Evolutionary conservation across 805 yeast species (phyloP).

Genomic region (Candida chauliodis): DNA sequence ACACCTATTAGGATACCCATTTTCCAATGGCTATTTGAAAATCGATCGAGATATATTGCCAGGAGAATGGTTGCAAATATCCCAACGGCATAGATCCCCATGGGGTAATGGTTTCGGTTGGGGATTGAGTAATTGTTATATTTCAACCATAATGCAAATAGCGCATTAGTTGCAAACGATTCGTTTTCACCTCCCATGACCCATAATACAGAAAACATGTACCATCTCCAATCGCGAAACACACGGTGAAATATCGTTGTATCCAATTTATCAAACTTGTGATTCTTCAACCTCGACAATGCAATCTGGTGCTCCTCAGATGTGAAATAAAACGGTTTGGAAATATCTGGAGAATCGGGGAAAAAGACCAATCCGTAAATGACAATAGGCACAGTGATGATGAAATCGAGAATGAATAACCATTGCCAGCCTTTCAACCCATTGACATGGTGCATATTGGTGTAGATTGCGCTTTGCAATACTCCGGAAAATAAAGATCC

Average conservation of each 20-base stretch:
- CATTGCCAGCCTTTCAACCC: conserved; percentile 70
- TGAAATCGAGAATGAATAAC: conserved; percentile 65
- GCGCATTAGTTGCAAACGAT: conserved; percentile 29
- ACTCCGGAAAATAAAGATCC: conserved; percentile 63
- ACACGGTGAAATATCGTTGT: conserved; percentile 41
- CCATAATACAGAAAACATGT: conserved; percentile 33
- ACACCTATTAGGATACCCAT: conserved; percentile 44
- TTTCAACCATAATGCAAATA: conserved; percentile 31
- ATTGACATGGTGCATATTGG: conserved; percentile 42
- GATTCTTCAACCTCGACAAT: conserved; percentile 32
- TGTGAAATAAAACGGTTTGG: conserved; percentile 22
- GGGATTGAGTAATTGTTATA: conserved; percentile 25
- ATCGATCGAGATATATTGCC: conserved; percentile 26
- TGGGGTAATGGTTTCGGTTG: conserved; percentile 33
- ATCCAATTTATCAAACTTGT: conserved; percentile 25
- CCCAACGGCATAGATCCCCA: conserved; percentile 37
- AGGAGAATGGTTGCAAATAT: conserved; percentile 24
- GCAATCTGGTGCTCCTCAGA: conserved; percentile 25
- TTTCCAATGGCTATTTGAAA: conserved; percentile 43
- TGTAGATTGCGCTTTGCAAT: conserved; percentile 53
- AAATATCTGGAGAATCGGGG: conserved; percentile 56
- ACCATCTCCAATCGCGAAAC: conserved; percentile 35
- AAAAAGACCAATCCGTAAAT: conserved; percentile 54
- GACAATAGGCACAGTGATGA: conserved; percentile 56
- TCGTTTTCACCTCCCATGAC: conserved; percentile 37